Conservation (phyloP, 306 rosid genomes). For the Delonix regia region DNA sequence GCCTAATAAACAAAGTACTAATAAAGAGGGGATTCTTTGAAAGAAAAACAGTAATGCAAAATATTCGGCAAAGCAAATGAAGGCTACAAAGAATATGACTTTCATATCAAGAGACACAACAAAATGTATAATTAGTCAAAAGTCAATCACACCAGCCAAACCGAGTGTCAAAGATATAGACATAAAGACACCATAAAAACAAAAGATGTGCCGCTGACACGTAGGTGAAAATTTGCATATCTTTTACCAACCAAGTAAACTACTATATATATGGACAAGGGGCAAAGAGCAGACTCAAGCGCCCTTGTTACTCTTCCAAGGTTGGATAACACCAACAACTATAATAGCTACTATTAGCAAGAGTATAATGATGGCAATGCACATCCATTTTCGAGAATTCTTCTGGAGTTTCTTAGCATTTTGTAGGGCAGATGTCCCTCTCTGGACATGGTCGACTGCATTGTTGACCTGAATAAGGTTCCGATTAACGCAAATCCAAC, state of each 20-base stretch:
- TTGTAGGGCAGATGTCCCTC: slow-evolving; percentile 80
- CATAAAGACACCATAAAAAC: slow-evolving; percentile 29
- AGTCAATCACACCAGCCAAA: slow-evolving; percentile 49
- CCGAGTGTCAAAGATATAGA: slow-evolving; percentile 41
- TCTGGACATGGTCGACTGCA: slow-evolving; percentile 75
- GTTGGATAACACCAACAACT: slow-evolving; percentile 73
- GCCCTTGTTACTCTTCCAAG: slow-evolving; percentile 83
- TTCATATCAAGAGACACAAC: slow-evolving; percentile 33
- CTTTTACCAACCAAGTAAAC: slow-evolving; percentile 39
- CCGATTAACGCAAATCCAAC: slow-evolving; percentile 49
- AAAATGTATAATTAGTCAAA: slow-evolving; percentile 30
- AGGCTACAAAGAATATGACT: slow-evolving; percentile 46
- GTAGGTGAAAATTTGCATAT: slow-evolving; percentile 13
- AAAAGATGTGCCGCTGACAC: slow-evolving; percentile 29
- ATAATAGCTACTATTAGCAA: slow-evolving; percentile 68
- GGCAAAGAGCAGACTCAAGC: slow-evolving; percentile 46
- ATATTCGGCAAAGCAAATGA: slow-evolving; percentile 21
- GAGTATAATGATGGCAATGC: slow-evolving; percentile 80
- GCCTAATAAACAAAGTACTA: not conserved
- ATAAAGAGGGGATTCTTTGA: slow-evolving; percentile 5
- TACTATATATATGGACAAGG: slow-evolving; percentile 47
- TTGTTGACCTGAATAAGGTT: slow-evolving; percentile 70
- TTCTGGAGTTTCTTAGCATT: slow-evolving; percentile 89
- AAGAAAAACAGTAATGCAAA: slow-evolving; percentile 23
- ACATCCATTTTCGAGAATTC: slow-evolving; percentile 86